phyloP scores from a whole-genome alignment of 371 early-diverging fungal genomes.

The Mortierella sp. region DNA sequence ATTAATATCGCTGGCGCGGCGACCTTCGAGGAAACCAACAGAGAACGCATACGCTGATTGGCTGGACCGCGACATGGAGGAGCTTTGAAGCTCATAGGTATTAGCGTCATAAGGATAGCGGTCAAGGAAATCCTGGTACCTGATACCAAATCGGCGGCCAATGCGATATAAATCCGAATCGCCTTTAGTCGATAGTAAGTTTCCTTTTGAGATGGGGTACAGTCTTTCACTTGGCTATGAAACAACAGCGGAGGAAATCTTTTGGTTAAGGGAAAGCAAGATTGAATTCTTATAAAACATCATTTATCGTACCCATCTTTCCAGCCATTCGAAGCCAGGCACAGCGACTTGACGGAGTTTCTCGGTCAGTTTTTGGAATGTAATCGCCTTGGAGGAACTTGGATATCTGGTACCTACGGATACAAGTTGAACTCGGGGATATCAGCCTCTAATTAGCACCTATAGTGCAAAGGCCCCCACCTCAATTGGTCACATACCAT shows the following conservation, averaged over 20 bases:
- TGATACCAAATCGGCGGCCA: constrained; percentile 34
- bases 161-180: constrained; percentile 48
- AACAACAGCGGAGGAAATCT: neutral
- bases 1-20: neutral
- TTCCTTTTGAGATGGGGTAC: constrained; percentile 27
- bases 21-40: constrained; percentile 33
- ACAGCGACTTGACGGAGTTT: constrained; percentile 11
- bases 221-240: constrained; percentile 12
- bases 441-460: neutral
- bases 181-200: constrained; percentile 30
- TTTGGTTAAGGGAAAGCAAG: too few relatives aligned
- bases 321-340: constrained; percentile 42
- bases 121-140: constrained; percentile 35
- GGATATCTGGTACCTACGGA: constrained; percentile 45
- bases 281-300: too few relatives aligned
- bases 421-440: neutral
- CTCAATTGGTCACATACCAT: constrained; percentile 16
- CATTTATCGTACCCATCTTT: constrained; percentile 28
- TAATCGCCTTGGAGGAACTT: constrained; percentile 8
- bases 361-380: constrained; percentile 14
- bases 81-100: constrained; percentile 31
- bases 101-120: constrained; percentile 42
- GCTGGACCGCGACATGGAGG: constrained; percentile 30
- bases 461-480: neutral
- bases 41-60: constrained; percentile 39